Evolutionary conservation across 768 basidiomycete species (phyloP), one percentile per base, ranked within the genome.

Genomic region (Lactarius hatsudake): DNA sequence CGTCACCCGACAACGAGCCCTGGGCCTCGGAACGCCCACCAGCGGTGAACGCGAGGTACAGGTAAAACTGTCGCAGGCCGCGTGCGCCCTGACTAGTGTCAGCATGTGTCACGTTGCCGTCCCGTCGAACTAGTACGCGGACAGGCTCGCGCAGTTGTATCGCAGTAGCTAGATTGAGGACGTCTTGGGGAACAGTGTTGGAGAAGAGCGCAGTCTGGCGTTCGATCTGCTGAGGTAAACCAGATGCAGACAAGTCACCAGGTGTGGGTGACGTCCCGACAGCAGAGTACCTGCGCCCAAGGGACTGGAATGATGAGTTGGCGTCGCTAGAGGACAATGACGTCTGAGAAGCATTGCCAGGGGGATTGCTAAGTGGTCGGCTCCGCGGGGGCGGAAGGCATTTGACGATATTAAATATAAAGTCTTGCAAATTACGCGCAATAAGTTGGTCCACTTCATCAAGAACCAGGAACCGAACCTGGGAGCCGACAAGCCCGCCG

Each of bases 361-460:
- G 72, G 26, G 84, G 82, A 2, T 81, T 79, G 34, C 83, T 81
- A 1, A 87, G 83, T 57, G 75, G 76, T 68, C 87, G 87, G 65
- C 91, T 88, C 38, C 90, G 87, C 34, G 96, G 91, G 8, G 91
- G 83, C n/a, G 97, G 97, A 53, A 99, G 81, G 57, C 96, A 80
- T 72, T 94, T 95, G 74, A 96, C 93, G 72, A 98, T 91, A 72
- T 87, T 90, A 79, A 94, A 90, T 28, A 99, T 96, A 74, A 89
- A 93, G 62, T 98, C 97, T 73, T 97, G 94, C 62, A 98, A 80
- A 75, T 98, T 98, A 64, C 97, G 88, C 20, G 97, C 96, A 75
- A 99, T 97, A 70, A 99, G 80, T 74, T 98, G 97, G 76, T 99
- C 97, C 59, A 97, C 96, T 76, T 99, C 97, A 74, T 99, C 97